Percentiles rank a stretch among this genome's conserved stretches.
These are phyloP conservation scores for Suillus tomentosus DNA, from an alignment of 768 basidiomycete species.

Conservation along the genomic window DNA sequence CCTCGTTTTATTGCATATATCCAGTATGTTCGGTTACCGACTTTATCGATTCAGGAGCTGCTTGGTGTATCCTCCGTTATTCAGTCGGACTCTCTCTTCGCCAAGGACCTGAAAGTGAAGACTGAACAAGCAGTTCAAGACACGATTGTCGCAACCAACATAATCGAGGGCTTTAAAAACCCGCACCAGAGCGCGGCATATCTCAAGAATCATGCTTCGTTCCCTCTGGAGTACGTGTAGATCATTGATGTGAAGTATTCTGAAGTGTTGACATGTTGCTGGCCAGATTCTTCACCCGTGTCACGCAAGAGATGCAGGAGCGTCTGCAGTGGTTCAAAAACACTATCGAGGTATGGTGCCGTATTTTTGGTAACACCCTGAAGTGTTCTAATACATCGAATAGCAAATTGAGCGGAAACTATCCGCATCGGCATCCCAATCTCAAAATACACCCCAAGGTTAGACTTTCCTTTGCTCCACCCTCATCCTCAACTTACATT, in stretches of 20 bases:
- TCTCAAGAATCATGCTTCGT: constrained; percentile 77
- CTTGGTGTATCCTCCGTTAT: constrained; percentile 61
- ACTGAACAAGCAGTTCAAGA: constrained; percentile 81
- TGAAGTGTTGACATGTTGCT: background rate
- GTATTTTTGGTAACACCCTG: background rate
- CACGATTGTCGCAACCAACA: constrained; percentile 72
- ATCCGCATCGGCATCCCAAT: constrained; percentile 61
- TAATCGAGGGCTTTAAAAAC: constrained; percentile 77
- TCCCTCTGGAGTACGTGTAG: constrained; percentile 70
- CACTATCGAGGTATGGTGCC: constrained; percentile 65
- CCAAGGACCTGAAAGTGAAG: constrained; percentile 71
- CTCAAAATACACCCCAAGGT: constrained; percentile 79
- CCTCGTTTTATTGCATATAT: background rate
- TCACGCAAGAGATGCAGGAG: constrained; percentile 72
- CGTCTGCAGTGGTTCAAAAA: constrained; percentile 76
- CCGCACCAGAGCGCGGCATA: constrained; percentile 70
- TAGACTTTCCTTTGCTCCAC: constrained; percentile 13
- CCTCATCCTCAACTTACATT: constrained; percentile 14
- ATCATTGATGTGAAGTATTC: constrained; percentile 4
- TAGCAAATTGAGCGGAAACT: constrained; percentile 76
- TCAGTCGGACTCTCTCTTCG: constrained; percentile 64
- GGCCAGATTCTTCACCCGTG: constrained; percentile 68
- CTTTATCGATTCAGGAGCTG: constrained; percentile 53
- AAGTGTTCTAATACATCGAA: background rate
- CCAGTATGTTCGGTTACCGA: background rate